These are phyloP conservation scores for Penicillium sp. DNA, from an alignment of 2,329 filamentous ascomycete genomes.

Conservation along the genomic window DNA sequence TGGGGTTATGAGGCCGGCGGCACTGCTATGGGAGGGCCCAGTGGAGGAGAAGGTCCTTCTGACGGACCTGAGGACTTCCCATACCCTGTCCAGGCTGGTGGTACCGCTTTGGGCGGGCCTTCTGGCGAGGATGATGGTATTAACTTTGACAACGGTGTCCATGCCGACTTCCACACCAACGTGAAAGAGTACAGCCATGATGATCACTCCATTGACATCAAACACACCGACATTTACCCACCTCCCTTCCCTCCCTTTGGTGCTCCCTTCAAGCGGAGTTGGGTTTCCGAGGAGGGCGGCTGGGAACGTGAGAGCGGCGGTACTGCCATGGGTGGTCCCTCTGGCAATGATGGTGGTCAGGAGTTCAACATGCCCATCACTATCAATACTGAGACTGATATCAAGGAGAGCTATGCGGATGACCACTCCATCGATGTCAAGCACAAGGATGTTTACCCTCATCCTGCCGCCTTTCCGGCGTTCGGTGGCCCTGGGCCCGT, in stretches of 20 bases:
- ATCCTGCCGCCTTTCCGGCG: not conserved
- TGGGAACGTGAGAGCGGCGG: not conserved
- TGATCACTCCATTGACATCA: conserved; percentile 18
- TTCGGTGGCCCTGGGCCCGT: conserved; percentile 4
- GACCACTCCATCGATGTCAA: conserved; percentile 17
- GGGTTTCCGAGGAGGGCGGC: conserved; percentile 4
- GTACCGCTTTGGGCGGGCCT: conserved; percentile 18
- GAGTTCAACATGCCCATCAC: conserved; percentile 16
- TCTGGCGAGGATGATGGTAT: conserved; percentile 16
- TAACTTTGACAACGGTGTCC: conserved; percentile 7
- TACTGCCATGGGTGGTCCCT: conserved; percentile 22
- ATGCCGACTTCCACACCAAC: conserved; percentile 7
- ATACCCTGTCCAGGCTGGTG: conserved; percentile 6
- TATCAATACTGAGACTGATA: conserved; percentile 8
- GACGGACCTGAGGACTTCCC: not conserved
- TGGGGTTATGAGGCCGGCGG: conserved; percentile 10
- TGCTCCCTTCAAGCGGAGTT: conserved; percentile 13
- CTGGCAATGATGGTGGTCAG: conserved; percentile 26
- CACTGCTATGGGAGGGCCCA: conserved; percentile 18
- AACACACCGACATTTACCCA: conserved; percentile 16
- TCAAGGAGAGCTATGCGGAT: conserved; percentile 18
- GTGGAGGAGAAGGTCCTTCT: conserved; percentile 2
- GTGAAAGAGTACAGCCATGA: conserved; percentile 19
- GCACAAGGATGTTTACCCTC: conserved; percentile 14
- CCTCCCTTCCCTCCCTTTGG: conserved; percentile 3